Evolutionary conservation across 768 basidiomycete genomes (phyloP).

Genomic region (Pleurotus salmoneostramineus): DNA sequence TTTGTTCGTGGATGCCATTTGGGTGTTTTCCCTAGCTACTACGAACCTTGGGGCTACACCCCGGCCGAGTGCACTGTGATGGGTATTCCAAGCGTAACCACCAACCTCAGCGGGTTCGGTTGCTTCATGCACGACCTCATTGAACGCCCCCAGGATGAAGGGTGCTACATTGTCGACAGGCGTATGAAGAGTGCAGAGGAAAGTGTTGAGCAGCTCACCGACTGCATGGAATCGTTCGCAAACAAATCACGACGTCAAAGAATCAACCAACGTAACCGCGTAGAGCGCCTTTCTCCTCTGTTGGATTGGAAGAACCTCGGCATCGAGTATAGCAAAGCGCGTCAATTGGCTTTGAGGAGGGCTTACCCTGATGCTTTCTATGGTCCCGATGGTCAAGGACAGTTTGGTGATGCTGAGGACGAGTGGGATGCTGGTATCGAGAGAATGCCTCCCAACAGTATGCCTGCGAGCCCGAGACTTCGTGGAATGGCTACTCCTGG

Average conservation of each 20-base stretch:
- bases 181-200: constrained; percentile 88
- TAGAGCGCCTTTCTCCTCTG: constrained; percentile 88
- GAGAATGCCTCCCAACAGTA: constrained; percentile 66
- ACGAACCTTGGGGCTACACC: constrained; percentile 95
- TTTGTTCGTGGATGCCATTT: constrained; percentile 98
- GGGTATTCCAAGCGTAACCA: constrained; percentile 97
- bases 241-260: constrained; percentile 90
- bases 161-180: constrained; percentile 95
- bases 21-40: constrained; percentile 97
- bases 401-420: constrained; percentile 29
- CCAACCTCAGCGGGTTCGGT: constrained; percentile 96
- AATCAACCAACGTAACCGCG: constrained; percentile 98
- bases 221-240: constrained; percentile 71
- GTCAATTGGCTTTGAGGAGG: constrained; percentile 85
- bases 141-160: constrained; percentile 90
- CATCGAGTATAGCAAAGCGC: constrained; percentile 93
- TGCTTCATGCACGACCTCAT: constrained; percentile 99
- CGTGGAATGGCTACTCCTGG: constrained; percentile 89
- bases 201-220: constrained; percentile 79
- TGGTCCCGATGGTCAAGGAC: constrained; percentile 46
- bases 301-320: constrained; percentile 99
- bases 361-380: constrained; percentile 96
- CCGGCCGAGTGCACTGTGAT: constrained; percentile 99
- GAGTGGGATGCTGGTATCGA: constrained; percentile 64
- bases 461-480: constrained; percentile 86